Conservation (phyloP, 2,329 filamentous ascomycete genomes). For the Xylariaceae sp. region DNA sequence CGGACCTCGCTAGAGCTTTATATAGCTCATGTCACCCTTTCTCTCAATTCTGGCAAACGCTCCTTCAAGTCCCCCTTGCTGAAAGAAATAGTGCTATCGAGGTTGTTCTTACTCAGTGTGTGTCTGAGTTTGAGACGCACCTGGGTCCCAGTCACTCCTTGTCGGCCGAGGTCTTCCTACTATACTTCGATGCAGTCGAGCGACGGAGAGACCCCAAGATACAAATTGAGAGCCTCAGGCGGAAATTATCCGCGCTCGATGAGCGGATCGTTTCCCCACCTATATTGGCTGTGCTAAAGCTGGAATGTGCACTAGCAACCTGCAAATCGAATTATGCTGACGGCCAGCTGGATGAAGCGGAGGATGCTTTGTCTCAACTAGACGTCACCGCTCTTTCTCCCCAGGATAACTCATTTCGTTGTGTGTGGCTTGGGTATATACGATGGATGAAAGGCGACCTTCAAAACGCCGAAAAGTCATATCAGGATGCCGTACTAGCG, state of each 20-base stretch:
- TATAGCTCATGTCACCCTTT: constrained; percentile 21
- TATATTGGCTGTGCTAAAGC: constrained; percentile 23
- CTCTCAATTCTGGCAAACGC: constrained; percentile 24
- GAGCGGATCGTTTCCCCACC: constrained; percentile 13
- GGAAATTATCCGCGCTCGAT: constrained; percentile 22
- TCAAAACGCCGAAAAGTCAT: constrained; percentile 22
- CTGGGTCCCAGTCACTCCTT: constrained; percentile 25
- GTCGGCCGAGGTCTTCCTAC: constrained; percentile 26
- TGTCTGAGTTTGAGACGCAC: constrained; percentile 23
- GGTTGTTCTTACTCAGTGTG: constrained; percentile 22
- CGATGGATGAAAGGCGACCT: constrained; percentile 24
- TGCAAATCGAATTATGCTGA: constrained; percentile 27
- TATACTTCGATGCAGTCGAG: constrained; percentile 28
- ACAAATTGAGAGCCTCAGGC: constrained; percentile 21
- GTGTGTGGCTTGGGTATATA: constrained; percentile 29
- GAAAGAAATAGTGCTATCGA: constrained; percentile 24
- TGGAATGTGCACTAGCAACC: constrained; percentile 27
- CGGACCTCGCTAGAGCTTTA: constrained; percentile 24
- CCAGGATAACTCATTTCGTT: constrained; percentile 28
- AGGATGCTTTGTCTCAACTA: constrained; percentile 23
- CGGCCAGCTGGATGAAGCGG: constrained; percentile 21
- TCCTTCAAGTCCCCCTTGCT: constrained; percentile 22
- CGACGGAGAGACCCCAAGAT: constrained; percentile 22
- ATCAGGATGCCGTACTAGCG: constrained; percentile 23
- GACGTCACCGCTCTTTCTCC: constrained; percentile 19